Percentiles rank a stretch among this genome's conserved stretches.
Conservation (phyloP, 192 early-diverging fungal species). For the Umbelopsis isabellina region DNA sequence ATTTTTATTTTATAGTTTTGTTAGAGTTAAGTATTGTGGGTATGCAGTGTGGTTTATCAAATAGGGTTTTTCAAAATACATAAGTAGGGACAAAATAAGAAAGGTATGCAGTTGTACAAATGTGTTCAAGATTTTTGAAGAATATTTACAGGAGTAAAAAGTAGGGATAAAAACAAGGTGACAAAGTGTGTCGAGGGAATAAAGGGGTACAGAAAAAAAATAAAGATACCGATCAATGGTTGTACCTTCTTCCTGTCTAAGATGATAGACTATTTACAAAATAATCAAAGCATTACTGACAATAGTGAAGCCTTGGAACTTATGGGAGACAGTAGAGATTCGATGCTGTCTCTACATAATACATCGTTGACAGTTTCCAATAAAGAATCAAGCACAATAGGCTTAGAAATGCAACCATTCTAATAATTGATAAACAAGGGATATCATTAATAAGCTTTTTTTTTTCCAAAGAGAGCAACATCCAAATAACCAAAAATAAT, state of each 20-base stretch:
- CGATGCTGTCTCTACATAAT: slow-evolving; percentile 16
- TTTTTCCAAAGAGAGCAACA: too few species aligned
- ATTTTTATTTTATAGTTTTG: too few species aligned
- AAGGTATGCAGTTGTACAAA: slow-evolving; percentile 12
- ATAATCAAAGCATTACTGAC: neutral
- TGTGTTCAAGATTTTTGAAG: neutral
- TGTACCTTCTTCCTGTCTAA: too few species aligned
- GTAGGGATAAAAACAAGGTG: too few species aligned
- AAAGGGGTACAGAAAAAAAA: neutral
- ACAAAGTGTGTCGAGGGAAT: neutral
- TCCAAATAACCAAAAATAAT: neutral
- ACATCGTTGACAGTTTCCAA: slow-evolving; percentile 10
- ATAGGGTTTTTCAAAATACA: too few species aligned
- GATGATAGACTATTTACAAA: slow-evolving; percentile 2
- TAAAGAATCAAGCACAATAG: neutral
- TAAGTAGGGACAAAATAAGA: neutral
- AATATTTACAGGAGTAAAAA: slow-evolving; percentile 12
- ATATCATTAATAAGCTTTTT: too few species aligned
- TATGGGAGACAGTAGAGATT: neutral
- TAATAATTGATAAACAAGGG: neutral
- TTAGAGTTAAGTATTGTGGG: too few species aligned
- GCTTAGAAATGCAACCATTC: slow-evolving; percentile 13
- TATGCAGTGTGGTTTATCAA: too few species aligned
- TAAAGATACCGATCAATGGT: neutral
- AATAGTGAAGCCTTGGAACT: neutral